A percentile compares a stretch with the other conserved stretches of the same genome.
phyloP scores from a whole-genome alignment of 2,329 filamentous ascomycete species.

The Colletotrichum musae region DNA sequence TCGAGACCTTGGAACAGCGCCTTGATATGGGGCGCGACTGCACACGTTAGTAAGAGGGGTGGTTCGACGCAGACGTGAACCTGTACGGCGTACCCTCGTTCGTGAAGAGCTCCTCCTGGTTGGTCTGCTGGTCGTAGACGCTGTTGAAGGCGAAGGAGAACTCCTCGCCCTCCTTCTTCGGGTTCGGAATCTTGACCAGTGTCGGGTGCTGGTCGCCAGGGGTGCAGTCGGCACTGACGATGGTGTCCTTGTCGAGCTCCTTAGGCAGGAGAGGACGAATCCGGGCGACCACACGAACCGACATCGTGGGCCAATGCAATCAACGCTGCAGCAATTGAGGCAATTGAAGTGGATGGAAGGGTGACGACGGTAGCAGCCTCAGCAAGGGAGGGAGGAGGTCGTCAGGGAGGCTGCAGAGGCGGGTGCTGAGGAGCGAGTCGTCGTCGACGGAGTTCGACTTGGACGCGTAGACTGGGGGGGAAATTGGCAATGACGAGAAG shows the following conservation, averaged over 20 bases:
- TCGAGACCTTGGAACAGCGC: constrained; percentile 92
- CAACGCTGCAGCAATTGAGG: constrained; percentile 8
- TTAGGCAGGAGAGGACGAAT: constrained; percentile 89
- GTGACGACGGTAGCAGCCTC: constrained; percentile 1
- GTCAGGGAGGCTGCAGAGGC: not conserved
- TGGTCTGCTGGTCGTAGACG: constrained; percentile 85
- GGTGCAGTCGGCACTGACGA: constrained; percentile 78
- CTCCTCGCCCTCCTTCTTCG: constrained; percentile 91
- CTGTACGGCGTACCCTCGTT: constrained; percentile 77
- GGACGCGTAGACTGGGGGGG: constrained; percentile 17
- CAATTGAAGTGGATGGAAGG: not conserved
- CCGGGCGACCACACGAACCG: constrained; percentile 89
- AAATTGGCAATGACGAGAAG: constrained; percentile 23
- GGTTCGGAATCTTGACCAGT: constrained; percentile 90
- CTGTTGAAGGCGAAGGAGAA: constrained; percentile 96
- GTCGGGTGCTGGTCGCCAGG: constrained; percentile 74
- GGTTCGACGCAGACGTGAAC: constrained; percentile 28
- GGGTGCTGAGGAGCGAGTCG: not conserved
- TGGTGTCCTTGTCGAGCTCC: constrained; percentile 89
- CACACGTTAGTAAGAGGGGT: constrained; percentile 25
- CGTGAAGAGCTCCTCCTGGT: constrained; percentile 91
- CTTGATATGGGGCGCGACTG: constrained; percentile 91
- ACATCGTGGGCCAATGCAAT: constrained; percentile 58
- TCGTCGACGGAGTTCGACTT: not conserved
- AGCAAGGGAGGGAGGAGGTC: constrained; percentile 1